These are phyloP conservation scores for Rhypophila decipiens DNA, from an alignment of 495 filamentous ascomycete species.

Conservation along the genomic window DNA sequence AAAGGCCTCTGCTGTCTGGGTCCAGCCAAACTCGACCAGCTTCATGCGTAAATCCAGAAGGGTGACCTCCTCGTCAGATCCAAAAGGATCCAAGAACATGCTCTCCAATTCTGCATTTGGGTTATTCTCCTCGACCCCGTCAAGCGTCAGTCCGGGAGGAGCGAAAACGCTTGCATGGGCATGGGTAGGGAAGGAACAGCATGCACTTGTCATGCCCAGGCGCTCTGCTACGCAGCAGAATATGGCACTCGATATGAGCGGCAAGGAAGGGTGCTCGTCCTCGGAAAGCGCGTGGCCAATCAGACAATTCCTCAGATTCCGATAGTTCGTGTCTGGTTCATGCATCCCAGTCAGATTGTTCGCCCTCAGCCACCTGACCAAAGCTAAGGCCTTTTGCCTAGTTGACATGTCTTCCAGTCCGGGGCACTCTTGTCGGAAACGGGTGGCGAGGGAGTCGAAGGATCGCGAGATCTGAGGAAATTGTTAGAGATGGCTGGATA, in stretches of 20 bases:
- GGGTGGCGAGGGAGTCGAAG: slow-evolving; percentile 56
- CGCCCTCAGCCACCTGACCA: slow-evolving; percentile 59
- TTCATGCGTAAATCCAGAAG: slow-evolving; percentile 51
- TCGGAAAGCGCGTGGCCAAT: slow-evolving; percentile 72
- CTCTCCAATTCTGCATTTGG: slow-evolving; percentile 31
- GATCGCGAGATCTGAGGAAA: slow-evolving; percentile 45
- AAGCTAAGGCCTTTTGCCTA: slow-evolving; percentile 57
- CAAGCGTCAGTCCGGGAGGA: slow-evolving; percentile 51
- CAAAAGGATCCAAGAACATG: slow-evolving; percentile 84
- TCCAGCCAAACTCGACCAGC: slow-evolving; percentile 57
- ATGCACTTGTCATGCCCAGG: slow-evolving; percentile 62
- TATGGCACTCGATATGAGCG: slow-evolving; percentile 65
- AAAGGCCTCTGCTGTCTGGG: slow-evolving; percentile 47
- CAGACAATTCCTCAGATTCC: slow-evolving; percentile 76
- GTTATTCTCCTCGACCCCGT: slow-evolving; percentile 37
- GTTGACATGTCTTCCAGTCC: slow-evolving; percentile 46
- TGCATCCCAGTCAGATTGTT: slow-evolving; percentile 65
- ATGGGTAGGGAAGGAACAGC: slow-evolving; percentile 72
- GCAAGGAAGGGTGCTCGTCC: slow-evolving; percentile 62
- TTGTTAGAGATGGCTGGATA: not conserved
- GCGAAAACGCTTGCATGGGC: slow-evolving; percentile 68
- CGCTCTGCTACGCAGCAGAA: slow-evolving; percentile 40
- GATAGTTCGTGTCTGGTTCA: slow-evolving; percentile 54
- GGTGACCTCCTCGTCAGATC: slow-evolving; percentile 59
- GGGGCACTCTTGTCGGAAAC: slow-evolving; percentile 44